Percentiles rank a stretch among this genome's conserved stretches.
These are phyloP conservation scores for Phaeosphaeriaceae sp. DNA, from an alignment of 2,329 filamentous ascomycete species.

Conservation along the genomic window DNA sequence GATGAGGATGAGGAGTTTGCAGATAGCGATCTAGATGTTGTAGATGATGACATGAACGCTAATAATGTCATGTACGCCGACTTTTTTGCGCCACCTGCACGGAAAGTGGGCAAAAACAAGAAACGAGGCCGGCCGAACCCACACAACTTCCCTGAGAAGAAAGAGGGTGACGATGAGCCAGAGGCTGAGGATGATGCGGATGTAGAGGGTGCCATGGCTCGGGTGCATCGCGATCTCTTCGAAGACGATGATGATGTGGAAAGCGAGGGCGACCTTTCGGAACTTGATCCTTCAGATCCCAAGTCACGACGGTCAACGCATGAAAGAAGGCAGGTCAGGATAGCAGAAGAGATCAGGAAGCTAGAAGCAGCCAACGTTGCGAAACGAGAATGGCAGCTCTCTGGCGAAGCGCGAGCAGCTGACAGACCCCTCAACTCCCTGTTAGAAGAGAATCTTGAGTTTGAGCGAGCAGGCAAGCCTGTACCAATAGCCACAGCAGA, in stretches of 20 bases:
- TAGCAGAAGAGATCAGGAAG: conserved; percentile 87
- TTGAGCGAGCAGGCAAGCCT: conserved; percentile 93
- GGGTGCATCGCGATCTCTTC: conserved; percentile 89
- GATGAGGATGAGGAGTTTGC: conserved; percentile 64
- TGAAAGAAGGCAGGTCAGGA: conserved; percentile 82
- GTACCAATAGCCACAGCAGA: conserved; percentile 93
- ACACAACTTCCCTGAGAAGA: conserved; percentile 53
- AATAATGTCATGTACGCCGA: conserved; percentile 91
- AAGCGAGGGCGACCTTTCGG: conserved; percentile 63
- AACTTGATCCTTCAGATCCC: conserved; percentile 69
- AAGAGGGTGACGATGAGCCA: conserved; percentile 16
- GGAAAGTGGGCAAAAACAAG: conserved; percentile 69
- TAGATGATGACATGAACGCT: conserved; percentile 71
- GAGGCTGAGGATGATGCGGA: conserved; percentile 60
- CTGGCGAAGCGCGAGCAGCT: conserved; percentile 82
- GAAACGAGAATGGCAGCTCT: conserved; percentile 88
- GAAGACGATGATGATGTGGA: conserved; percentile 72
- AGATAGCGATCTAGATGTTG: conserved; percentile 59
- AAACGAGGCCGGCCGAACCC: conserved; percentile 62
- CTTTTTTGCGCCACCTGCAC: conserved; percentile 86
- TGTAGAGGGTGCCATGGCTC: conserved; percentile 81
- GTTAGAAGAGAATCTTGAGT: conserved; percentile 92
- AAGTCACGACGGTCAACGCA: conserved; percentile 81
- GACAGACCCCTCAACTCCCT: conserved; percentile 90
- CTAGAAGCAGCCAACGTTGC: conserved; percentile 88